Evolutionary conservation across 192 early-diverging fungal species (phyloP), one percentile per base, ranked within the genome.

Genomic region (Chytriomyces hyalinus): DNA sequence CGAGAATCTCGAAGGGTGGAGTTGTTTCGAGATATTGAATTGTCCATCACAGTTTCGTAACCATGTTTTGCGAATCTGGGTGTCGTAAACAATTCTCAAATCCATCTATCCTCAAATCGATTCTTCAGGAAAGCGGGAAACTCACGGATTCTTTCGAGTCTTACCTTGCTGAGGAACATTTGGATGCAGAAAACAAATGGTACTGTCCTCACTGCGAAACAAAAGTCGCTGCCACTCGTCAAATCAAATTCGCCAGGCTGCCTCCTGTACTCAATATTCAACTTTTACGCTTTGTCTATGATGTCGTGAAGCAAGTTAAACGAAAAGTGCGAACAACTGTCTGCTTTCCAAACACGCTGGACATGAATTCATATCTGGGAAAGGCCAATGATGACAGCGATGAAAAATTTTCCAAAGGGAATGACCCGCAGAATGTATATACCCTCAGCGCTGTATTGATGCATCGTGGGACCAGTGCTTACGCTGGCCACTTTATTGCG

Each of bases 121-220:
- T 13, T 24, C 13, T 28, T 11, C 28, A 65, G 63, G 69, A 71
- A 24, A 36, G 13, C n/a, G 5, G 49, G 22, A 50, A 22, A n/a
- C 71, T 62, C 59, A 28, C 10, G 5, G 71, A 61, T 45, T 45
- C 59, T 8, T n/a, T 73, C 8, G 53, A 53, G 3, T 36, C 11
- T 65, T 95, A 93, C 79, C 87, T 93, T 59, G 87, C 85, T 51
- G 91, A 91, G 48, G 95, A 95, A 79, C 91, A 84, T 59, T 82
- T 97, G n/a, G 93, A 91, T 15, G 43, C 11, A 24, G 92, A 94
- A 22, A 97, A 97, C 85, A 90, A 91, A 82, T 97, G 95, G 67
- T 49, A 47, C 43, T 81, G 80, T 46, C 15, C 28, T 17, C 46
- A 46, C 7, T 81, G 80, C 49, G 28, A 47, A 11, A 15, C 62